phyloP scores from a whole-genome alignment of 768 basidiomycete species.

The Pleurotus djamor region DNA sequence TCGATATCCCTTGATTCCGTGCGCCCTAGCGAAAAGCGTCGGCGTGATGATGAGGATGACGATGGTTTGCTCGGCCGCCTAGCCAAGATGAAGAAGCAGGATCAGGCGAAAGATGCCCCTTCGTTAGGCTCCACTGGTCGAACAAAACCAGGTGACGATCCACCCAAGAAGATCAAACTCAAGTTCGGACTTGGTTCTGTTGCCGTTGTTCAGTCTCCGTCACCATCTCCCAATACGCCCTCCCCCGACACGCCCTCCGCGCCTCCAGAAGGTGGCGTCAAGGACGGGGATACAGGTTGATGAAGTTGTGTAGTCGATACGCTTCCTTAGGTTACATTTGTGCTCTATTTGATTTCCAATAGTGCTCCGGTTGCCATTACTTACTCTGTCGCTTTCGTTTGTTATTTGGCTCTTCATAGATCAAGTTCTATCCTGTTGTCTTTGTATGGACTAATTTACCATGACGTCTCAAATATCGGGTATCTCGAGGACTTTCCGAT shows the following conservation, averaged over 20 bases:
- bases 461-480: not conserved
- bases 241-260: slow-evolving; percentile 32
- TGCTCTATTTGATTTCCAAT: too few species aligned
- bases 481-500: not conserved
- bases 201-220: slow-evolving; percentile 10
- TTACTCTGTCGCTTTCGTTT: slow-evolving; percentile 1
- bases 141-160: slow-evolving; percentile 48
- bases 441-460: slow-evolving; percentile 6
- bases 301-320: not conserved
- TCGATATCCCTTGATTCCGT: slow-evolving; percentile 34
- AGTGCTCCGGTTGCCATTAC: not conserved
- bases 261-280: slow-evolving; percentile 63
- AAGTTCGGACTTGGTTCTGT: slow-evolving; percentile 55
- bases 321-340: not conserved
- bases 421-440: not conserved
- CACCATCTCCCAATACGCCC: slow-evolving; percentile 21
- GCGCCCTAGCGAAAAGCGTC: slow-evolving; percentile 67
- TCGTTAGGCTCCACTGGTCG: slow-evolving; percentile 22
- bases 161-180: slow-evolving; percentile 74
- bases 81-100: slow-evolving; percentile 56
- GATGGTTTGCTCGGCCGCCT: slow-evolving; percentile 64
- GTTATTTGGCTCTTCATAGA: slow-evolving; percentile 8
- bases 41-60: slow-evolving; percentile 73
- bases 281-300: slow-evolving; percentile 77
- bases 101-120: slow-evolving; percentile 38